Percentiles rank a stretch among this genome's conserved stretches.
Evolutionary conservation across 2,329 filamentous ascomycete species (phyloP).

Genomic region (Sodiomyces alkalinus): DNA sequence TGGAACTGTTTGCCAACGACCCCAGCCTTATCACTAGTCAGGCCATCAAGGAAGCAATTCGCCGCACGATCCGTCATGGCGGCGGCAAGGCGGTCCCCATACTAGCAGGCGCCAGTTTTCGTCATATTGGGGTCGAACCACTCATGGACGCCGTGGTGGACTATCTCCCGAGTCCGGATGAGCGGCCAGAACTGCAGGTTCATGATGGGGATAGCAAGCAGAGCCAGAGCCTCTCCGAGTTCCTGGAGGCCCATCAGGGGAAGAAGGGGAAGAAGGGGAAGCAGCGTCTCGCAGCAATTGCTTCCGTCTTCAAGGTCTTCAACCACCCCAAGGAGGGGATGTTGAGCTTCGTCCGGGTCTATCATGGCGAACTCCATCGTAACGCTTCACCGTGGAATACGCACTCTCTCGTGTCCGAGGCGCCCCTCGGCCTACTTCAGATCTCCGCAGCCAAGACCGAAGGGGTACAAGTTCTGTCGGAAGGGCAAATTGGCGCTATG

Average conservation of each 20-base stretch:
- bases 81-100: slow-evolving; percentile 67
- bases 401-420: slow-evolving; percentile 63
- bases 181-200: slow-evolving; percentile 67
- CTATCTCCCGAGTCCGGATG: slow-evolving; percentile 68
- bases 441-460: slow-evolving; percentile 83
- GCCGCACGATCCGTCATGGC: slow-evolving; percentile 52
- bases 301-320: slow-evolving; percentile 87
- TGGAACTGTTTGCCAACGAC: slow-evolving; percentile 69
- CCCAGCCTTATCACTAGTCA: slow-evolving; percentile 57
- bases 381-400: slow-evolving; percentile 77
- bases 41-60: slow-evolving; percentile 58
- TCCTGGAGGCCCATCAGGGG: slow-evolving; percentile 12
- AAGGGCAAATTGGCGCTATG: slow-evolving; percentile 89
- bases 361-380: slow-evolving; percentile 64
- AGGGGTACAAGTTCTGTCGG: slow-evolving; percentile 63
- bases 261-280: slow-evolving; percentile 15
- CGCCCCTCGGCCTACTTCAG: slow-evolving; percentile 66
- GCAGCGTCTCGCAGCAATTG: slow-evolving; percentile 28
- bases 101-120: slow-evolving; percentile 83
- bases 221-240: slow-evolving; percentile 21
- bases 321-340: slow-evolving; percentile 75
- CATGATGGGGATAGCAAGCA: slow-evolving; percentile 47
- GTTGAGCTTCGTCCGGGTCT: slow-evolving; percentile 83
- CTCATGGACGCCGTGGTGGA: slow-evolving; percentile 80
- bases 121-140: slow-evolving; percentile 86